Percentiles rank a stretch among this genome's conserved stretches.
Evolutionary conservation across 2,329 filamentous ascomycete species (phyloP).

Genomic region (Clonostachys sp.): DNA sequence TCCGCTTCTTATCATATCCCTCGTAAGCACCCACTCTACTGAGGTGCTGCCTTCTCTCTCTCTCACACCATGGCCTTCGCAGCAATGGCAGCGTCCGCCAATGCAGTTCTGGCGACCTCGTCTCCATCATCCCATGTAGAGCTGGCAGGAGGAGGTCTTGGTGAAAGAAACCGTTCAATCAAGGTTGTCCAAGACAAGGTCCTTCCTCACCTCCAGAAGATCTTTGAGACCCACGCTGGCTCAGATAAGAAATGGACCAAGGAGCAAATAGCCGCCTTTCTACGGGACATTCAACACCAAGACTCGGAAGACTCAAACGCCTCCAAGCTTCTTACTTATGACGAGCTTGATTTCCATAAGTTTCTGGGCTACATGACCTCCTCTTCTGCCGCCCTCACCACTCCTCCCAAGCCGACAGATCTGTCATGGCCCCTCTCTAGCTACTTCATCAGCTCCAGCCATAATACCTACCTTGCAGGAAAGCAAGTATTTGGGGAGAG

Average conservation of each 20-base stretch:
- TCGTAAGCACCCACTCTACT: too few relatives aligned
- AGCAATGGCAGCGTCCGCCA: too few relatives aligned
- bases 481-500: conserved; percentile 84
- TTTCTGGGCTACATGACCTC: conserved; percentile 57
- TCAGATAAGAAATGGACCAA: conserved; percentile 36
- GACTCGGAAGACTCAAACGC: conserved; percentile 11
- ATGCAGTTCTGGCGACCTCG: too few relatives aligned
- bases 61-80: too few relatives aligned
- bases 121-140: background rate
- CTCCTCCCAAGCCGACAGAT: conserved; percentile 31
- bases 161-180: conserved; percentile 32
- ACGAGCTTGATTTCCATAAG: conserved; percentile 35
- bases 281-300: conserved; percentile 39
- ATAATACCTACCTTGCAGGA: conserved; percentile 90
- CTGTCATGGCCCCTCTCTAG: conserved; percentile 78
- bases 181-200: conserved; percentile 32
- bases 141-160: conserved; percentile 40
- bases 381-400: conserved; percentile 33
- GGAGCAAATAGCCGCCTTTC: conserved; percentile 38
- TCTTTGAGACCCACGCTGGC: conserved; percentile 40
- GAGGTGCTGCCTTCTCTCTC: too few relatives aligned
- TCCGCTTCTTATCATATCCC: too few relatives aligned
- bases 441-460: conserved; percentile 91
- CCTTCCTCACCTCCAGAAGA: conserved; percentile 34
- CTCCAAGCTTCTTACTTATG: background rate